Evolutionary conservation across 371 early-diverging fungal species (phyloP).

Genomic region (Massospora cicadina): DNA sequence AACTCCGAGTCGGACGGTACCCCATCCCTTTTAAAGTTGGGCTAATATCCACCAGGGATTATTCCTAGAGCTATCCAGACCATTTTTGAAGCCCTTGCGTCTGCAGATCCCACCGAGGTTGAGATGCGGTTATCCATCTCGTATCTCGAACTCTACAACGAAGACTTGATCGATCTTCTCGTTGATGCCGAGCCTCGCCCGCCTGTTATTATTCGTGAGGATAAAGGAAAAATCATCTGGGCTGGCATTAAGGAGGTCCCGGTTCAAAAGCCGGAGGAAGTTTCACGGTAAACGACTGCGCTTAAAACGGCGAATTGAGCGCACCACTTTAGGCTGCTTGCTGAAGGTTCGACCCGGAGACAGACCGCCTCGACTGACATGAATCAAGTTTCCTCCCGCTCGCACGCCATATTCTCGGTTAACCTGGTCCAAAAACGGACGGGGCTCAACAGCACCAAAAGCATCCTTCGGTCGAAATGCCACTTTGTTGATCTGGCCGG

Average conservation of each 20-base stretch:
- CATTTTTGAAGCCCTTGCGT: not conserved
- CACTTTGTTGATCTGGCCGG: constrained; percentile 97
- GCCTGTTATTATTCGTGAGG: constrained; percentile 52
- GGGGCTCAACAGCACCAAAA: constrained; percentile 4
- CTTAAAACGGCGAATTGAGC: too few relatives aligned
- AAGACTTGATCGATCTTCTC: constrained; percentile 75
- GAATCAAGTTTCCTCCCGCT: constrained; percentile 89
- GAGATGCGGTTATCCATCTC: constrained; percentile 27
- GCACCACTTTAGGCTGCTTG: not conserved
- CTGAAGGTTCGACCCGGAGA: constrained; percentile 62
- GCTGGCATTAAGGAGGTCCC: constrained; percentile 67
- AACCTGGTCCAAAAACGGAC: constrained; percentile 13
- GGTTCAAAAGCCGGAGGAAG: constrained; percentile 49
- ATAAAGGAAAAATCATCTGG: constrained; percentile 75
- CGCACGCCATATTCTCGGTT: constrained; percentile 95
- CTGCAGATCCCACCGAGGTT: constrained; percentile 13
- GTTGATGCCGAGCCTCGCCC: constrained; percentile 9
- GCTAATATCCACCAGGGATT: not conserved
- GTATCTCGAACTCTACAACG: constrained; percentile 95
- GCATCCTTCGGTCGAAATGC: constrained; percentile 46
- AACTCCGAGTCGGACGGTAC: not conserved
- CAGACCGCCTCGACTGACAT: constrained; percentile 94
- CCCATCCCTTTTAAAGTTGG: not conserved
- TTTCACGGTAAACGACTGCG: constrained; percentile 30
- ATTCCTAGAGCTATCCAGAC: constrained; percentile 4